phyloP scores from a whole-genome alignment of 352 stramenopile species.

The Thalassiosira sp. region DNA sequence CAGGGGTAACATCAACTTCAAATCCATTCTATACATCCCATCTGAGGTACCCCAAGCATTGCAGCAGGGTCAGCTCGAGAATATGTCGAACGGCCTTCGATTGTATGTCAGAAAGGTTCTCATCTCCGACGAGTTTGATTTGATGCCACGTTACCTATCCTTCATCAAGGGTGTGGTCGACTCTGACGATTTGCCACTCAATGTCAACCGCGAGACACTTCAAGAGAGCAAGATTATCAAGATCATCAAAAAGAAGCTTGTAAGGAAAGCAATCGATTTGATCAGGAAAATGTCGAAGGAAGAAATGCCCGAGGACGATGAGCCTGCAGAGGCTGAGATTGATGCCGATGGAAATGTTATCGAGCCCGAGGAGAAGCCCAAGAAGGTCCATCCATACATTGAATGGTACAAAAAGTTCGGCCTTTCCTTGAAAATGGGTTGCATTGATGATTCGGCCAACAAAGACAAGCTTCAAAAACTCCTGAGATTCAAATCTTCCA shows the following conservation, averaged over 20 bases:
- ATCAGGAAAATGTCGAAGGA: constrained; percentile 90
- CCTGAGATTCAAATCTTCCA: constrained; percentile 95
- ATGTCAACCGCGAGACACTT: constrained; percentile 98
- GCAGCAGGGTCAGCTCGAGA: constrained; percentile 52
- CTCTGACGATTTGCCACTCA: constrained; percentile 98
- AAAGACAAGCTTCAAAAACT: constrained; percentile 92
- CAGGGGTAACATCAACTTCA: constrained; percentile 98
- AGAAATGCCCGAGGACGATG: constrained; percentile 56
- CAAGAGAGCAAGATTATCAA: constrained; percentile 99
- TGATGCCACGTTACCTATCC: constrained; percentile 97
- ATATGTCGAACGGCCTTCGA: constrained; percentile 84
- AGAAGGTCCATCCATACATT: constrained; percentile 89
- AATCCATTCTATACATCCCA: constrained; percentile 97
- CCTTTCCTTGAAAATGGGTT: constrained; percentile 98
- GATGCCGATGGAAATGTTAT: constrained; percentile 71
- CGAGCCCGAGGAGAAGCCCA: constrained; percentile 76
- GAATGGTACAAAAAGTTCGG: constrained; percentile 98
- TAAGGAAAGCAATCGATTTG: constrained; percentile 99
- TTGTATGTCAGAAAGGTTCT: constrained; percentile 99
- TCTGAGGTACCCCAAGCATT: constrained; percentile 83
- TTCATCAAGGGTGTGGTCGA: constrained; percentile 99
- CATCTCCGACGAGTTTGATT: constrained; percentile 96
- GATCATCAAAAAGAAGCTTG: constrained; percentile 99
- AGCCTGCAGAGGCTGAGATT: constrained; percentile 66
- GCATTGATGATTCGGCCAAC: constrained; percentile 97